phyloP scores from a whole-genome alignment of 192 early-diverging fungal genomes.

The Dissophora globulifera region DNA sequence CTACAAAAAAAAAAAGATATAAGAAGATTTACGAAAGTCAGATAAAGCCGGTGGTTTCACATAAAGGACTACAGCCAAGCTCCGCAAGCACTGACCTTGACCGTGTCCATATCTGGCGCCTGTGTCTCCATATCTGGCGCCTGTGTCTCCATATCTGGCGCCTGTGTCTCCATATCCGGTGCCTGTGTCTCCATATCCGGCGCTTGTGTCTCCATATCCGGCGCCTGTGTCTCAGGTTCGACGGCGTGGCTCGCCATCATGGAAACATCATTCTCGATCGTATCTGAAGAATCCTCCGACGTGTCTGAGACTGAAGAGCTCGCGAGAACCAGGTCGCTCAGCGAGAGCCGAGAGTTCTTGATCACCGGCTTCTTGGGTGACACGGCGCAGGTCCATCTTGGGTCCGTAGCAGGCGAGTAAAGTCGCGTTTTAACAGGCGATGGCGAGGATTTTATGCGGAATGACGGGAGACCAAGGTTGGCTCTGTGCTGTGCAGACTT shows the following conservation, averaged over 20 bases:
- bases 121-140: no score
- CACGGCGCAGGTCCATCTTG: not conserved
- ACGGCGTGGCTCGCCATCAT: not conserved
- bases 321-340: not conserved
- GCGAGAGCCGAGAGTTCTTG: not conserved
- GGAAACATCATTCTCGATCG: not conserved
- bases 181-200: no score
- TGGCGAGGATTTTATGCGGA: not conserved
- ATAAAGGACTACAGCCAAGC: no score
- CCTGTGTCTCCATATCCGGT: no score
- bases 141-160: no score
- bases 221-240: not conserved
- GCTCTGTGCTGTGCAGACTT: not conserved
- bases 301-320: not conserved
- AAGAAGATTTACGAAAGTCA: no score
- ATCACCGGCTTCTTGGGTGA: no score
- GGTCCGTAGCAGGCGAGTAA: not conserved
- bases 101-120: no score
- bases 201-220: no score
- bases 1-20: conserved; percentile 5
- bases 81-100: conserved; percentile 1
- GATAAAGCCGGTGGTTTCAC: no score
- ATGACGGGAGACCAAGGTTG: conserved; percentile 1
- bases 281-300: not conserved
- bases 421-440: not conserved